Base-by-base conservation (phyloP, 129 eudicot species). In the Flaveria trinervia region DNA sequence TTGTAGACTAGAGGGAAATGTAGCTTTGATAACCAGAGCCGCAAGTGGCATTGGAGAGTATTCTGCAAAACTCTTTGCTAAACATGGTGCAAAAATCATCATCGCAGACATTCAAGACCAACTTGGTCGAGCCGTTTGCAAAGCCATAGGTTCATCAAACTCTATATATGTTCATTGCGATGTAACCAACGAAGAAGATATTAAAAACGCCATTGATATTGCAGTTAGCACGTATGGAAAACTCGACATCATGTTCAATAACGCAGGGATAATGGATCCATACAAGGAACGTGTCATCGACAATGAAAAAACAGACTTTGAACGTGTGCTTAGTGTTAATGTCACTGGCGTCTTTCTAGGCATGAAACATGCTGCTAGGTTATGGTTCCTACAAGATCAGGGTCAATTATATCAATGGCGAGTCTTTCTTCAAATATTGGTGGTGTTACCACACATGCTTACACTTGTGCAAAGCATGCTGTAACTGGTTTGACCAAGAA, bases 81-180 rank as follows among this genome's bases (percentile, higher is more conserved):
- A 81, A 71, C 82, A 85, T 7, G 93, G 93, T 0, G 93, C 93
- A 9, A 88, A 88, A 54, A 77, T 85, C 5, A 84, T 78, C 10
- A 75, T 85, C 6, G 92, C 86, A 15, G 94, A 89, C 44, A 67
- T 86, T 22, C 94, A 89, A 84, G 90, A 86, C 50, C 68, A 84
- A 28, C 80, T 84, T 10, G 94, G 94, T 23, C 83, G 65, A 43
- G 30, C 82, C 0, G 80, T 84, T 17, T 72, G 52, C 13, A 78
- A 89, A 6, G 13, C 84, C 64, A 62, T 84, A 3, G 90, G 93
- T 11, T 25, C 72, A 20, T 52, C 79, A 75, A 23, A 23, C 26
- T 23, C 26, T 23, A 23, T 23, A 1, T 23, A 23, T 23, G 26
- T 23, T 23, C 26, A 23, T 23, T 23, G 26, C 1, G 26, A 23